Evolutionary conservation across 116 monocot genomes (phyloP).

Genomic region (Papilionanthe hybrid): DNA sequence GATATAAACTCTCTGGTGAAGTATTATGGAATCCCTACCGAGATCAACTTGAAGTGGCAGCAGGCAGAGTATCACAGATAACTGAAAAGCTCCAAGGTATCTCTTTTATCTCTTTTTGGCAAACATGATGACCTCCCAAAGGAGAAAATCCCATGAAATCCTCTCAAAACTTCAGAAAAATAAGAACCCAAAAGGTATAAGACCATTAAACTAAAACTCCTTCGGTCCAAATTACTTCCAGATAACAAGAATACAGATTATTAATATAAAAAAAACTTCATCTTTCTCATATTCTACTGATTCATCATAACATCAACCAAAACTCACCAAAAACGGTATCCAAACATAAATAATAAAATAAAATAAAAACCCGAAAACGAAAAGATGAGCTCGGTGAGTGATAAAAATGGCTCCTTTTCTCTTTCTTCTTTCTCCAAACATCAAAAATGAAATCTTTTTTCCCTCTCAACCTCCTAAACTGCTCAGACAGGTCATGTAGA

Average conservation of each 20-base stretch:
- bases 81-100: not conserved
- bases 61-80: not conserved
- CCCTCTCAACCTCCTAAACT: not conserved
- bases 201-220: not conserved
- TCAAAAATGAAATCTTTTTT: not conserved
- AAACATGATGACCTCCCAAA: not conserved
- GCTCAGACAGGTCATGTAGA: not conserved
- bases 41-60: not conserved
- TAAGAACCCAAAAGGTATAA: not conserved
- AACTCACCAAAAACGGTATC: not conserved
- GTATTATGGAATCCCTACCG: too few relatives aligned
- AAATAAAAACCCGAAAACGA: not conserved
- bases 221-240: not conserved
- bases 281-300: not conserved
- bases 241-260: not conserved
- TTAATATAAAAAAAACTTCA: not conserved
- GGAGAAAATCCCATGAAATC: slow-evolving; percentile 6
- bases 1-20: not conserved
- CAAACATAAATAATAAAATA: not conserved
- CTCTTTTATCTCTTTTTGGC: not conserved
- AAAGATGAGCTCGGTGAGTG: not conserved
- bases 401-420: not conserved
- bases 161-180: slow-evolving; percentile 4
- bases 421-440: not conserved
- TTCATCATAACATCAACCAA: not conserved